phyloP scores from a whole-genome alignment of 306 rosid species.

The Begonia peltatifolia region DNA sequence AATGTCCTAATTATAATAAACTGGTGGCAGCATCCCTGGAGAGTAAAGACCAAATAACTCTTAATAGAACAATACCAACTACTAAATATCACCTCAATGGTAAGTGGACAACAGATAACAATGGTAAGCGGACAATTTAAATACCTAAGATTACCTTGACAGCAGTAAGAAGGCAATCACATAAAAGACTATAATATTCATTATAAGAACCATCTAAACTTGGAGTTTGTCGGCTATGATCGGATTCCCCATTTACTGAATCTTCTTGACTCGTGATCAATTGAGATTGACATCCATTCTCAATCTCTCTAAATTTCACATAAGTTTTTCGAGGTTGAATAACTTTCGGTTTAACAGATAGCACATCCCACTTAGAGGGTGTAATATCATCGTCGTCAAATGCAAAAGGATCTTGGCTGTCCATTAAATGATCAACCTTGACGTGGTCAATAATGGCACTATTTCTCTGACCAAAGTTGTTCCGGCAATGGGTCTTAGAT shows the following conservation, averaged over 20 bases:
- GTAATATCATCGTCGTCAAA: conserved; percentile 76
- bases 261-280: conserved; percentile 28
- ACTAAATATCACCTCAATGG: too few relatives aligned
- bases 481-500: conserved; percentile 26
- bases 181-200: conserved; percentile 43
- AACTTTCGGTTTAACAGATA: conserved; percentile 47
- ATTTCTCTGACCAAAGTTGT: conserved; percentile 22
- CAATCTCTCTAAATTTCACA: conserved; percentile 24
- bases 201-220: conserved; percentile 26
- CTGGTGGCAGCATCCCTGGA: too few relatives aligned
- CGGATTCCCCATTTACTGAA: conserved; percentile 32
- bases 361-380: conserved; percentile 88
- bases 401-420: conserved; percentile 80
- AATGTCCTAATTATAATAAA: too few relatives aligned
- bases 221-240: conserved; percentile 21
- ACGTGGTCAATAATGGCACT: conserved; percentile 12
- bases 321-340: conserved; percentile 23
- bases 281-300: conserved; percentile 42
- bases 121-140: too few relatives aligned
- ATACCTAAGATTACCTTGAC: conserved; percentile 38
- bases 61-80: too few relatives aligned
- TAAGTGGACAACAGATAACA: too few relatives aligned
- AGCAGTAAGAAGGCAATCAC: conserved; percentile 77
- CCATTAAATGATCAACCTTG: conserved; percentile 33
- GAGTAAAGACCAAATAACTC: too few relatives aligned